phyloP scores from a whole-genome alignment of 176 grass and related monocot species.

The Calamus simplicifolius region DNA sequence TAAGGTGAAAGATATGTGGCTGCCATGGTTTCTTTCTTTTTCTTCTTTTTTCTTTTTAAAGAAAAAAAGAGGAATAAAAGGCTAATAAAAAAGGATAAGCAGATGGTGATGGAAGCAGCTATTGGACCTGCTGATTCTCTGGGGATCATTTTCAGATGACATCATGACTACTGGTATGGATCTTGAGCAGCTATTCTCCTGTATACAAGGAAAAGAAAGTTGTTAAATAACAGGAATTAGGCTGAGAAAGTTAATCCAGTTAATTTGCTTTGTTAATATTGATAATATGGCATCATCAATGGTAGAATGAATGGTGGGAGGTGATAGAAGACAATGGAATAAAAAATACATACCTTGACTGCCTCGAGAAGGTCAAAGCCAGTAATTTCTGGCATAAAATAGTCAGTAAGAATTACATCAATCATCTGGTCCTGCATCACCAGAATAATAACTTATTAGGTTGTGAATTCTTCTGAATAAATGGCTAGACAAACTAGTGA shows the following conservation, averaged over 20 bases:
- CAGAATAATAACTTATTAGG: background rate
- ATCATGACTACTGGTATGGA: conserved; percentile 89
- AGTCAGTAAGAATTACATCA: conserved; percentile 94
- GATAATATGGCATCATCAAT: background rate
- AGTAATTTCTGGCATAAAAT: conserved; percentile 97
- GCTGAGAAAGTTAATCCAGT: too few species aligned
- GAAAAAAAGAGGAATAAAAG: too few species aligned
- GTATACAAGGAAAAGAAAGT: conserved; percentile 5
- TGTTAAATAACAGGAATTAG: background rate
- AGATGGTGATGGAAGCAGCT: background rate
- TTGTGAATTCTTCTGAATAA: background rate
- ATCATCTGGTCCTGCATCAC: conserved; percentile 62
- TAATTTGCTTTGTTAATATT: background rate
- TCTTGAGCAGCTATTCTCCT: conserved; percentile 66
- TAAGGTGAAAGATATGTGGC: too few species aligned
- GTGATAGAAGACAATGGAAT: background rate
- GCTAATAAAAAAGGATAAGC: too few species aligned
- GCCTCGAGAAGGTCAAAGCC: conserved; percentile 86
- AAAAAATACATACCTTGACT: conserved; percentile 51
- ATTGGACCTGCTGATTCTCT: conserved; percentile 85
- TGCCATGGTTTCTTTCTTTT: too few species aligned
- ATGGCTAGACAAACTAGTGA: too few species aligned
- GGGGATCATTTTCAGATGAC: conserved; percentile 97
- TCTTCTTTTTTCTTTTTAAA: too few species aligned
- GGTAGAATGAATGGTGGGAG: background rate